These are phyloP conservation scores for Cryptococcus maquisensis DNA, from an alignment of 1,284 basidiomycete genomes.

Conservation along the genomic window DNA sequence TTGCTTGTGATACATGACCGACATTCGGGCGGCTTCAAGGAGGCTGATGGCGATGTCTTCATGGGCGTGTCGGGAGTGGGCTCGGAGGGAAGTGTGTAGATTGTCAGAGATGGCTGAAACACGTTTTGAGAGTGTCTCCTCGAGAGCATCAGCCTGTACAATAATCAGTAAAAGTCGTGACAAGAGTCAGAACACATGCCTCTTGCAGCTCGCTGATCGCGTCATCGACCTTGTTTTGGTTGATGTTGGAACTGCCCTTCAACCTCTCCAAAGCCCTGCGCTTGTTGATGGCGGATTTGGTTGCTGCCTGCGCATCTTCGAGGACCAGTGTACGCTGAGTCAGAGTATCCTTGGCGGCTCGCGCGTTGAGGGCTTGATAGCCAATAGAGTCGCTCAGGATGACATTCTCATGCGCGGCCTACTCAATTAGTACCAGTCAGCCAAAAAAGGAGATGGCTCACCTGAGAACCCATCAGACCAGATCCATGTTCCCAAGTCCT, in stretches of 20 bases:
- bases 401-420: conserved; percentile 83
- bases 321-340: conserved; percentile 78
- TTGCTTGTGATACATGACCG: conserved; percentile 84
- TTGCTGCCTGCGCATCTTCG: conserved; percentile 86
- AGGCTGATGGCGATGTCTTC: conserved; percentile 82
- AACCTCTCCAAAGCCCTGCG: conserved; percentile 82
- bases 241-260: conserved; percentile 81
- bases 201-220: conserved; percentile 90
- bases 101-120: conserved; percentile 87
- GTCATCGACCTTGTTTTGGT: conserved; percentile 81
- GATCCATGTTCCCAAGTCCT: conserved; percentile 77
- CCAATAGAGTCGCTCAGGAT: conserved; percentile 85
- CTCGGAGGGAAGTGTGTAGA: conserved; percentile 73
- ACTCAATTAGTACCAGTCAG: neutral
- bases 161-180: neutral
- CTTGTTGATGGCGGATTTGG: conserved; percentile 86
- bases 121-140: conserved; percentile 70
- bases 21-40: conserved; percentile 83
- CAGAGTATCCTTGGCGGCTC: conserved; percentile 86
- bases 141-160: conserved; percentile 72
- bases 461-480: conserved; percentile 75
- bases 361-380: conserved; percentile 90
- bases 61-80: conserved; percentile 76
- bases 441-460: conserved; percentile 17
- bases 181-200: conserved; percentile 51